Evolutionary conservation across 2,329 filamentous ascomycete species (phyloP).

Genomic region (Thermochaetoides dissita): DNA sequence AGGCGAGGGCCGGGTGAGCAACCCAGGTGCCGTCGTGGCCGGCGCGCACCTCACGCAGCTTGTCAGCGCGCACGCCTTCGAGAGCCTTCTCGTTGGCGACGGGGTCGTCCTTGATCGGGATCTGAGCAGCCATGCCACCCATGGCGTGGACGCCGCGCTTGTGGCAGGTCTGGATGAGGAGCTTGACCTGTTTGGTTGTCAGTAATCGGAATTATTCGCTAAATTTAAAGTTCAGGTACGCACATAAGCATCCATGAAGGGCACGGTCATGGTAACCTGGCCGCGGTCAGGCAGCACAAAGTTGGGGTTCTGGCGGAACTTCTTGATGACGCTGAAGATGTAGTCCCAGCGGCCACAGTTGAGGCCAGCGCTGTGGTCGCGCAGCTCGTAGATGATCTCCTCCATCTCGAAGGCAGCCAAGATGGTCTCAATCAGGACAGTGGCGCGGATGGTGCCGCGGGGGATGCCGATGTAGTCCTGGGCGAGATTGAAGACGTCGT

Average conservation of each 20-base stretch:
- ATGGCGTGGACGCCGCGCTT: constrained; percentile 94
- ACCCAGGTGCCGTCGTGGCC: constrained; percentile 97
- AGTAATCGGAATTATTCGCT: too few relatives aligned
- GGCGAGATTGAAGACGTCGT: constrained; percentile 89
- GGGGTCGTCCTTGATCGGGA: constrained; percentile 92
- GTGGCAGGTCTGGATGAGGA: constrained; percentile 97
- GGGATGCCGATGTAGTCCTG: constrained; percentile 87
- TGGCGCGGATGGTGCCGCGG: constrained; percentile 84
- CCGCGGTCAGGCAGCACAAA: constrained; percentile 89
- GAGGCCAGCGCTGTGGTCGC: constrained; percentile 87
- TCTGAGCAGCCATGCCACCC: constrained; percentile 97
- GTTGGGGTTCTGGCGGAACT: constrained; percentile 86
- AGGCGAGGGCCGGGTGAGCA: constrained; percentile 80
- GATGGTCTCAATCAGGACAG: constrained; percentile 95
- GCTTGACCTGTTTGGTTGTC: constrained; percentile 43
- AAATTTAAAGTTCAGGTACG: constrained; percentile 2
- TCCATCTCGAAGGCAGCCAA: constrained; percentile 98
- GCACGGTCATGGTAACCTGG: constrained; percentile 89
- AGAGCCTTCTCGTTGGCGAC: constrained; percentile 87
- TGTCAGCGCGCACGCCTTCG: constrained; percentile 84
- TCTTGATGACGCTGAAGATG: constrained; percentile 99
- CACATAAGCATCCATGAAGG: constrained; percentile 92
- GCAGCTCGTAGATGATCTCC: constrained; percentile 98
- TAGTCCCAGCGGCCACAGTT: constrained; percentile 99
- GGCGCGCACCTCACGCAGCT: constrained; percentile 86